Conservation (phyloP, 192 early-diverging fungal genomes). For the Backusella macrospora region DNA sequence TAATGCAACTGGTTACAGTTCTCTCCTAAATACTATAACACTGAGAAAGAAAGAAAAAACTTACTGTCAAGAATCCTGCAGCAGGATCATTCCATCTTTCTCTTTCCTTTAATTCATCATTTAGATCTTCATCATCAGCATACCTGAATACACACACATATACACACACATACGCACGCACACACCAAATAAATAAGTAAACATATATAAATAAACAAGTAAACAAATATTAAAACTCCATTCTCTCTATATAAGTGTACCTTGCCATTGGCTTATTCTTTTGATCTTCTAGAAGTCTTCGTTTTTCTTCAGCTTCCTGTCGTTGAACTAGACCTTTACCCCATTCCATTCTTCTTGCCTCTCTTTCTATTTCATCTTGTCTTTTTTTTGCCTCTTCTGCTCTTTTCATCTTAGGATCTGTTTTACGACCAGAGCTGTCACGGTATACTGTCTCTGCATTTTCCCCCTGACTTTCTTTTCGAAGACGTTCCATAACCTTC, state of each 20-base stretch:
- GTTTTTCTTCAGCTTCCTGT: constrained; percentile 43
- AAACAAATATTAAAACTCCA: not conserved
- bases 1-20: too few relatives aligned
- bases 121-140: constrained; percentile 63
- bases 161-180: not conserved
- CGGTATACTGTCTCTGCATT: constrained; percentile 40
- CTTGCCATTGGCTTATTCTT: constrained; percentile 55
- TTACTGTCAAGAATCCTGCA: constrained; percentile 56
- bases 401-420: constrained; percentile 32
- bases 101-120: constrained; percentile 60
- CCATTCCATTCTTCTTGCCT: constrained; percentile 60
- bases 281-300: constrained; percentile 45
- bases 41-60: not conserved
- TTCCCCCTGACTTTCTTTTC: constrained; percentile 19
- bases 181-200: not conserved
- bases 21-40: not conserved
- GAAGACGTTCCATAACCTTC: constrained; percentile 20
- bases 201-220: not conserved
- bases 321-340: constrained; percentile 59
- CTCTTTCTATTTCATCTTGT: constrained; percentile 50
- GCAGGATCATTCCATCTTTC: constrained; percentile 71
- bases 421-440: constrained; percentile 37
- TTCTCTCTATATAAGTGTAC: constrained; percentile 30
- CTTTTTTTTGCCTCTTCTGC: constrained; percentile 39
- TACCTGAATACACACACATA: constrained; percentile 39